These are phyloP conservation scores for Halenospora varia DNA, from an alignment of 495 filamentous ascomycete species.

Conservation along the genomic window DNA sequence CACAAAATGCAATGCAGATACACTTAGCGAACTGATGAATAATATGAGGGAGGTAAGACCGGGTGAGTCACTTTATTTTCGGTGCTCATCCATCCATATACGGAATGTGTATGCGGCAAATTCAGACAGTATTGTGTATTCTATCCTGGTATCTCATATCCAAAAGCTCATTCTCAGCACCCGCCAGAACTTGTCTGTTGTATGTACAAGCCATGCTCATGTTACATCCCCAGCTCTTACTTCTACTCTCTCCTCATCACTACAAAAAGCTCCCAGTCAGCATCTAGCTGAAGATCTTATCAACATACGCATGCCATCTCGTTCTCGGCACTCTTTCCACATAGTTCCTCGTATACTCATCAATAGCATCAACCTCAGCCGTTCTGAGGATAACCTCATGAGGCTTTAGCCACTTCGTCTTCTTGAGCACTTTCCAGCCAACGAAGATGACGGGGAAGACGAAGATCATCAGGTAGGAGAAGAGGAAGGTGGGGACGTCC, in stretches of 20 bases:
- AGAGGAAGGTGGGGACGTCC: conserved; percentile 70
- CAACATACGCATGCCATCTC: neutral
- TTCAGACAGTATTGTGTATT: too few species aligned
- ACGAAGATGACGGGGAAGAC: conserved; percentile 64
- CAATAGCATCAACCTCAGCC: conserved; percentile 64
- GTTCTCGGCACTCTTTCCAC: conserved; percentile 24
- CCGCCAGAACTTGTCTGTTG: too few species aligned
- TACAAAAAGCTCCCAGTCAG: neutral
- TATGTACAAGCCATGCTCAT: too few species aligned
- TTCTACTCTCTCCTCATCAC: neutral
- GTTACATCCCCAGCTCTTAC: too few species aligned
- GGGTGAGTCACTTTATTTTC: too few species aligned
- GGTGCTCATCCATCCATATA: too few species aligned
- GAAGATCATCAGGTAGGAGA: conserved; percentile 68
- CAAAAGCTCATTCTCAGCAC: too few species aligned
- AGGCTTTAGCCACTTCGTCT: conserved; percentile 51
- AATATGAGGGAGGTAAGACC: too few species aligned
- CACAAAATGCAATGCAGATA: too few species aligned
- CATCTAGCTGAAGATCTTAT: neutral
- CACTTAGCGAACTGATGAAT: too few species aligned
- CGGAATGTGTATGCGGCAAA: too few species aligned
- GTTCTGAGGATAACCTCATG: conserved; percentile 59
- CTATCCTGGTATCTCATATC: too few species aligned
- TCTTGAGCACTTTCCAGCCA: conserved; percentile 66
- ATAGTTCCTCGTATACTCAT: conserved; percentile 66